These are phyloP conservation scores for Hansenula sp. DNA, from an alignment of 1,139 yeast species.

Conservation along the genomic window DNA sequence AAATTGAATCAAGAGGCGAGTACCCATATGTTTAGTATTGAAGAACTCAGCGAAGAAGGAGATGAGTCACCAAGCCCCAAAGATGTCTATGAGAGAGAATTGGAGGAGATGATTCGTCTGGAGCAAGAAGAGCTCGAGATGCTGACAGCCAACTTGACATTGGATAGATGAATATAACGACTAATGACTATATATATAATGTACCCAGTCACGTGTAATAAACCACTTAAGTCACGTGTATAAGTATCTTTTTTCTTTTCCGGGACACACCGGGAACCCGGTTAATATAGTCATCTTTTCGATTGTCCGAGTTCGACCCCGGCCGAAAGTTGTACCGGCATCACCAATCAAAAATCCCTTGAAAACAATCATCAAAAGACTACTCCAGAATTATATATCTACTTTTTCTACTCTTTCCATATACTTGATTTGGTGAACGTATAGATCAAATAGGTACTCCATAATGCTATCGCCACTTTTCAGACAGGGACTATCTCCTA, in stretches of 20 bases:
- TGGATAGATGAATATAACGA: background rate
- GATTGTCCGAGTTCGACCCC: constrained; percentile 1
- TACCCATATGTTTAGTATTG: constrained; percentile 2
- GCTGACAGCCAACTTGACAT: constrained; percentile 4
- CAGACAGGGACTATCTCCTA: background rate
- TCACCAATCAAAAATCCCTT: background rate
- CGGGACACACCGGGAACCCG: background rate
- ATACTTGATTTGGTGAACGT: background rate
- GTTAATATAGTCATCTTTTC: no score
- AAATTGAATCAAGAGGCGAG: constrained; percentile 5
- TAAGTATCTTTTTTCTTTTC: background rate
- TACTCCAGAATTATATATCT: background rate
- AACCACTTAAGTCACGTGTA: no score
- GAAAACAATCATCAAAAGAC: constrained; percentile 1
- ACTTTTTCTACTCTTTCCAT: background rate
- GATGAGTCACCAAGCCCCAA: background rate
- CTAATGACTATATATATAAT: no score
- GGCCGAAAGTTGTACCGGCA: no score
- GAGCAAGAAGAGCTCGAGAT: constrained; percentile 7
- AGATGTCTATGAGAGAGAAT: constrained; percentile 3
- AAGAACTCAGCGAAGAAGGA: constrained; percentile 2
- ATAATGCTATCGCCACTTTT: constrained; percentile 1
- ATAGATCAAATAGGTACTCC: background rate
- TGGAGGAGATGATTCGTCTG: constrained; percentile 4
- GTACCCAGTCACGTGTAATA: no score